These are phyloP conservation scores for Bruguiera gymnorhiza DNA, from an alignment of 345 rosid species.

Conservation along the genomic window DNA sequence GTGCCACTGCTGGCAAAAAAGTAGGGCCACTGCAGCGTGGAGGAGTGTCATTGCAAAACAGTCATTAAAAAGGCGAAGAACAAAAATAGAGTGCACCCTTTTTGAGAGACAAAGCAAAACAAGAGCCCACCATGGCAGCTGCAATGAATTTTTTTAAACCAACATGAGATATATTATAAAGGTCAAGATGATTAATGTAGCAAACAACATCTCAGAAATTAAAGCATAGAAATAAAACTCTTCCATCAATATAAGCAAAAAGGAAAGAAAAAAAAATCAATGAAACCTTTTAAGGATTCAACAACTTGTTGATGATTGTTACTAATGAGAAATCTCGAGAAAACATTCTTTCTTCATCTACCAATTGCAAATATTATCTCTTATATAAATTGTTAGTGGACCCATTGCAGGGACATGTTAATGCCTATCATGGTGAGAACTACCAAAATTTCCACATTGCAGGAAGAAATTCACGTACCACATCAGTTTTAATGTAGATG, in stretches of 20 bases:
- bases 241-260: neutral
- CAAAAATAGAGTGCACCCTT: constrained; percentile 87
- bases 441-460: neutral
- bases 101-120: constrained; percentile 79
- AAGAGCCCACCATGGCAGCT: constrained; percentile 98
- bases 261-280: neutral
- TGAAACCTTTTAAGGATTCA: too few relatives aligned
- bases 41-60: constrained; percentile 88
- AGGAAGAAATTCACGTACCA: constrained; percentile 43
- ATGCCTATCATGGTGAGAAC: neutral
- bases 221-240: neutral
- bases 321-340: too few relatives aligned
- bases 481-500: constrained; percentile 69
- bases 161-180: neutral
- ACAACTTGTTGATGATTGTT: too few relatives aligned
- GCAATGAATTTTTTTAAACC: constrained; percentile 22
- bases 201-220: neutral
- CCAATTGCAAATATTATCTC: too few relatives aligned
- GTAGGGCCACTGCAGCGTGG: constrained; percentile 63
- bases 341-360: too few relatives aligned
- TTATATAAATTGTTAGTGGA: too few relatives aligned
- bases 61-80: constrained; percentile 91
- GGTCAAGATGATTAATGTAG: neutral
- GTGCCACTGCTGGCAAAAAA: constrained; percentile 70
- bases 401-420: neutral